Evolutionary conservation across 2,329 filamentous ascomycete species (phyloP).

Genomic region (Aureobasidium vineae): DNA sequence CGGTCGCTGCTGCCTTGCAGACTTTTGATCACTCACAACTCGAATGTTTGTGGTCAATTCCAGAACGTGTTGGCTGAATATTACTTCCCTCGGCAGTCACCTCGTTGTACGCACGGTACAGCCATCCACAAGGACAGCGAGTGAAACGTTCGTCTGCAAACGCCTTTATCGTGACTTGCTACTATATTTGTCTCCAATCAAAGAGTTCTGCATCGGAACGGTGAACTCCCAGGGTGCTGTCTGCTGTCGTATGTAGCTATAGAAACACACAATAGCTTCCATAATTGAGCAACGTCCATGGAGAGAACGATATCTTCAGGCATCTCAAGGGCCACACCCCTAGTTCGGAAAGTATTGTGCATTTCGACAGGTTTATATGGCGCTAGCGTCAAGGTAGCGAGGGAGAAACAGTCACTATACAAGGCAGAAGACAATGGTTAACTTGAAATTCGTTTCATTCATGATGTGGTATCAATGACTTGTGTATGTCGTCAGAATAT

Average conservation of each 20-base stretch:
- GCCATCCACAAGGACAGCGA: no score
- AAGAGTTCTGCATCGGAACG: no score
- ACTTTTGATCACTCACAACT: background rate
- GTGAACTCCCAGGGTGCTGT: background rate
- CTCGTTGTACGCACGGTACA: no score
- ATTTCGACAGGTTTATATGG: no score
- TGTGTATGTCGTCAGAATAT: background rate
- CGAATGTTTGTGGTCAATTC: background rate
- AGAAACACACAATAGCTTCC: background rate
- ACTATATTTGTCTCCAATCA: no score
- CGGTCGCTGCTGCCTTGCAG: background rate
- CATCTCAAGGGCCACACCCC: no score
- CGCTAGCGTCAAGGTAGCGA: no score
- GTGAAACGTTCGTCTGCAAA: no score
- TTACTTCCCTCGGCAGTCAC: background rate
- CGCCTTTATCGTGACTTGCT: no score
- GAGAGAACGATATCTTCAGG: no score
- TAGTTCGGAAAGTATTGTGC: no score
- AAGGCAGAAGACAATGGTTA: background rate
- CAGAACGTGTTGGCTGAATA: no score
- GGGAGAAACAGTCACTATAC: background rate
- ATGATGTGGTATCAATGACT: conserved; percentile 23
- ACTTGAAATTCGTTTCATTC: conserved; percentile 20
- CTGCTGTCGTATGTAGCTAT: background rate
- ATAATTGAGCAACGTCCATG: background rate